Evolutionary conservation across 2,329 filamentous ascomycete species (phyloP), one percentile per base, ranked within the genome.

Genomic region (Ophiostoma novo-ulmi): DNA sequence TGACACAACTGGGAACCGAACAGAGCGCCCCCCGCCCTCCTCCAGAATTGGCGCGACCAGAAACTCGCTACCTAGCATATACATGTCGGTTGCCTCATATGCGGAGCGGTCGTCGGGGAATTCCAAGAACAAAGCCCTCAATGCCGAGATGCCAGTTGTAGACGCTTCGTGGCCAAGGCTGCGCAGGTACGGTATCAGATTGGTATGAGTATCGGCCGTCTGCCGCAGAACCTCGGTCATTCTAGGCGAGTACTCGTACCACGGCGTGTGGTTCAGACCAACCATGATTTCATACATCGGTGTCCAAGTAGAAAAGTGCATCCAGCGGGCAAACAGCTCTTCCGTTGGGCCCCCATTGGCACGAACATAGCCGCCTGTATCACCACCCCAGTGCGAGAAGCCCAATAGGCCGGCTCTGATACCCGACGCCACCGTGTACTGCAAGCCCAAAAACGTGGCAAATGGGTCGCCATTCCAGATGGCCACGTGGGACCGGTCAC

Each of bases 401-500:
- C 76, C 75, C 13, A 79, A 70, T 0, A 80, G 72, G 5, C 78
- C 78, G 14, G 78, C 74, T 20, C 77, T 77, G 36, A 79, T 78
- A 0, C 77, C 77, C 13, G 74, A 76, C 0, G 78, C 75, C 17
- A 80, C 77, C 10, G 74, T 73, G 74, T 78, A 79, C 5, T 75
- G 74, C 0, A 79, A 72, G 0, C 78, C 79, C 1, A 75, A 75
- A 69, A 78, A 80, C 58, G 78, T 78, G 4, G 77, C 75, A 38
- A 77, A 74, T 5, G 76, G 74, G 71, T 79, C 78, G 41, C 78
- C 78, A 68, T 80, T 80, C 78, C 78, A 79, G 39, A 80, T 73
- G n/a, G 75, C 75, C 11, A 77, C 77, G 5, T 71, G 71, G 1
- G 75, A 73, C 39, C 78, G 76, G 22, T 75, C 75, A 14, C 77